These are phyloP conservation scores for Sordaria brevicollis DNA, from an alignment of 495 filamentous ascomycete genomes.

Conservation along the genomic window DNA sequence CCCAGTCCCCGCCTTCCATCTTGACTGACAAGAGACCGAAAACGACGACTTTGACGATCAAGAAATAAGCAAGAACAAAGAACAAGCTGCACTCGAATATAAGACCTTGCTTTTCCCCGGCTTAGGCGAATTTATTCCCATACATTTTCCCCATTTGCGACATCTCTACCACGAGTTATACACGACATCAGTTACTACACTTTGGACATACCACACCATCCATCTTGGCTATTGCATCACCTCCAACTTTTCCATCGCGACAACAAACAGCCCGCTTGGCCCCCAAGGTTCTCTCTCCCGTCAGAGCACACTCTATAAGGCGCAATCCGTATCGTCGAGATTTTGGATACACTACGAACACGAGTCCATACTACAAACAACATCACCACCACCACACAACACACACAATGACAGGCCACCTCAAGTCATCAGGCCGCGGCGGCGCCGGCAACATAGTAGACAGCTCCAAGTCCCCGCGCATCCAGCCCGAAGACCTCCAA, in stretches of 20 bases:
- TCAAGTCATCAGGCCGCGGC: conserved; percentile 41
- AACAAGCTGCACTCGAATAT: background rate
- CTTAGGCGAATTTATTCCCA: background rate
- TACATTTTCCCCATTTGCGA: background rate
- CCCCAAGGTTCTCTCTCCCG: background rate
- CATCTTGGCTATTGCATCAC: background rate
- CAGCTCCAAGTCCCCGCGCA: conserved; percentile 35
- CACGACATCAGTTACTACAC: background rate
- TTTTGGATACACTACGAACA: background rate
- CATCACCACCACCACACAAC: background rate
- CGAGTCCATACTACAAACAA: background rate
- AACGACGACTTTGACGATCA: background rate
- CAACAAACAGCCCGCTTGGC: background rate
- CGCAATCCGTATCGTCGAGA: background rate
- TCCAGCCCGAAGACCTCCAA: conserved; percentile 50
- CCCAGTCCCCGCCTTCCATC: background rate
- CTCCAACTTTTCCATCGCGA: background rate
- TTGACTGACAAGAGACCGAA: background rate
- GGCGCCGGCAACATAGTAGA: conserved; percentile 67
- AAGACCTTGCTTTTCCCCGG: background rate
- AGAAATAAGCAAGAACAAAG: background rate
- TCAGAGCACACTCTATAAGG: background rate
- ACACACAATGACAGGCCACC: conserved; percentile 19
- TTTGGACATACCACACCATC: background rate
- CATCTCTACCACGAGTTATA: background rate